Conservation (phyloP, 2,329 filamentous ascomycete species). For the Stromatinia cepivora region DNA sequence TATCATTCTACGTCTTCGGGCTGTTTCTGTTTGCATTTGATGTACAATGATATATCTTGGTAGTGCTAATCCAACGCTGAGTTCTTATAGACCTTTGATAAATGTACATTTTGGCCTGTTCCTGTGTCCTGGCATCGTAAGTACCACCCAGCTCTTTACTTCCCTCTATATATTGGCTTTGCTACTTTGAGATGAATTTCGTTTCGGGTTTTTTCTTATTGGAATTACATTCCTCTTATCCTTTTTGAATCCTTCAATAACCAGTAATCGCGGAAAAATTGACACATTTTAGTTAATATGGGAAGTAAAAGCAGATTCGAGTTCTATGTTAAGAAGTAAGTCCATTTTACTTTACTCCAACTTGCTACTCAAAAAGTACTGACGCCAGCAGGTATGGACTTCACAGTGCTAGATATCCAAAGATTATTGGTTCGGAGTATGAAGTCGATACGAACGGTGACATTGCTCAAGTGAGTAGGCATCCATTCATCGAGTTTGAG, state of each 20-base stretch:
- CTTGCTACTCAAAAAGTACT: not conserved
- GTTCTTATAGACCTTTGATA: not conserved
- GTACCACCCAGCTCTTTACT: not conserved
- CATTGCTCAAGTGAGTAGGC: accelerated
- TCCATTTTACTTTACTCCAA: not conserved
- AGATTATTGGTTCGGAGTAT: not conserved
- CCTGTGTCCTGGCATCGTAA: constrained; percentile 1
- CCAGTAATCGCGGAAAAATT: not conserved
- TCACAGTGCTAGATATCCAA: not conserved
- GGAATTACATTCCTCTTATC: not conserved
- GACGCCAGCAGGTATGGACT: constrained; percentile 2
- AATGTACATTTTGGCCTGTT: not conserved
- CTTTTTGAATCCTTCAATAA: not conserved
- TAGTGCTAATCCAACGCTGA: not conserved
- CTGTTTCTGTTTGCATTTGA: not conserved
- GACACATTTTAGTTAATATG: not conserved
- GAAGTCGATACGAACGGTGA: not conserved
- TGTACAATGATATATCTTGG: not conserved
- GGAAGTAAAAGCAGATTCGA: constrained; percentile 5
- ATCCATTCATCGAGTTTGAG: constrained; percentile 11
- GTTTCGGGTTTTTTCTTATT: not conserved
- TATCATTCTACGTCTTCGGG: not conserved
- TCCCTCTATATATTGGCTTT: not conserved
- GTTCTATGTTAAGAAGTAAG: not conserved
- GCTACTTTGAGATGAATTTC: not conserved